These are phyloP conservation scores for Pascua sp. DNA, from an alignment of 1,284 basidiomycete species.

Conservation along the genomic window DNA sequence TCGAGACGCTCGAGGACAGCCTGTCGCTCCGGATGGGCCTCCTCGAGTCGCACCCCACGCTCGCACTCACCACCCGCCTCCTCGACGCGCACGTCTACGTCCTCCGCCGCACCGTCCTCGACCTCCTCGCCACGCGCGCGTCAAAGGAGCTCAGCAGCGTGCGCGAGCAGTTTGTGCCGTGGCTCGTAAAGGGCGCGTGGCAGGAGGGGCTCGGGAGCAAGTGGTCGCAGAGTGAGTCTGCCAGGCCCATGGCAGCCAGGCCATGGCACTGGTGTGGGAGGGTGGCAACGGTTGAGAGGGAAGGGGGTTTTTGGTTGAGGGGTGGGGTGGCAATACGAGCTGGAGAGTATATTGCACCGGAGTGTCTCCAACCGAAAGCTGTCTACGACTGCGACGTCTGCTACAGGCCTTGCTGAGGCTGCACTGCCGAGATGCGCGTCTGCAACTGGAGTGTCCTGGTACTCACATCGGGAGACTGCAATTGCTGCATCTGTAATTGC, in stretches of 20 bases:
- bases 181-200: conserved; percentile 80
- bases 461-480: no score
- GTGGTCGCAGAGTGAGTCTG: conserved; percentile 43
- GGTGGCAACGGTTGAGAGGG: no score
- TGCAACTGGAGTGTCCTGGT: no score
- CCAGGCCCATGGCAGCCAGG: not conserved
- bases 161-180: conserved; percentile 81
- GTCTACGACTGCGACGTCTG: no score
- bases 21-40: conserved; percentile 69
- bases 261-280: no score
- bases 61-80: conserved; percentile 65
- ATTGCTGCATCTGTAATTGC: no score
- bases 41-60: conserved; percentile 64
- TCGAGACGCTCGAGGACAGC: conserved; percentile 65
- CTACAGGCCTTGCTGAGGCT: no score
- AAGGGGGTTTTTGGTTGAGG: no score
- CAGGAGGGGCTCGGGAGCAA: conserved; percentile 38
- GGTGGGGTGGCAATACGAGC: no score
- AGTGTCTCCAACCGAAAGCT: no score
- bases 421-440: no score
- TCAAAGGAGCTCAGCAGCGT: conserved; percentile 66
- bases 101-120: conserved; percentile 70
- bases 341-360: no score
- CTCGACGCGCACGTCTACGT: conserved; percentile 89
- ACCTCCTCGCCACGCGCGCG: conserved; percentile 63